Conservation (phyloP, 164 flowering plant genomes). For the Nelumbo lutea region DNA sequence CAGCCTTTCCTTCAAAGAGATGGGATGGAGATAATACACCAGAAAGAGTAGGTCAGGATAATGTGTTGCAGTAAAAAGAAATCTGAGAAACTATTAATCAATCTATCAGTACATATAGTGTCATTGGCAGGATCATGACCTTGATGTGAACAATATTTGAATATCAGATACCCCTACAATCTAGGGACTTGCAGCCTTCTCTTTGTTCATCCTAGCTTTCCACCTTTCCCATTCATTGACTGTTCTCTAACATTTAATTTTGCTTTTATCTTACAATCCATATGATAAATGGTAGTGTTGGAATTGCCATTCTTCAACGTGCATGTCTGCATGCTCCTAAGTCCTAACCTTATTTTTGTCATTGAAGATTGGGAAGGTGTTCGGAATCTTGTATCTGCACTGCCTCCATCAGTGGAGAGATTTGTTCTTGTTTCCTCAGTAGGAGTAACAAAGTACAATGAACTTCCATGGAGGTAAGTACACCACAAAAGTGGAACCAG, state of each 20-base stretch:
- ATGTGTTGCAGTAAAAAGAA: constrained; percentile 9
- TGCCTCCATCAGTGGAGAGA: constrained; percentile 81
- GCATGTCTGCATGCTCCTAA: background rate
- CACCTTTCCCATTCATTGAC: background rate
- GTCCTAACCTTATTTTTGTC: constrained; percentile 5
- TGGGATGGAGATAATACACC: constrained; percentile 97
- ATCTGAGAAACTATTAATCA: background rate
- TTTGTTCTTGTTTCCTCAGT: constrained; percentile 93
- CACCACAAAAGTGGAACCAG: constrained; percentile 5
- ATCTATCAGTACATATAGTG: too few species aligned
- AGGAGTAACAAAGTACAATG: constrained; percentile 90
- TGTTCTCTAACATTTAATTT: background rate
- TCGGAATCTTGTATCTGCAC: constrained; percentile 69
- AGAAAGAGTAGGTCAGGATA: constrained; percentile 83
- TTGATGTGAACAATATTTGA: background rate
- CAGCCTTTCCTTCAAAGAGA: constrained; percentile 92
- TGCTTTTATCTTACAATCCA: background rate
- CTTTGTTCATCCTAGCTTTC: background rate
- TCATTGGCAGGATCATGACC: too few species aligned
- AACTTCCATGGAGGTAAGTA: constrained; percentile 91
- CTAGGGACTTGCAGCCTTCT: background rate
- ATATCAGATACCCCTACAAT: background rate
- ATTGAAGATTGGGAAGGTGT: constrained; percentile 94
- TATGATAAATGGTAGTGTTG: background rate
- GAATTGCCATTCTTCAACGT: background rate